These are phyloP conservation scores for Pelargonium nanum DNA, from an alignment of 345 rosid genomes.

Conservation along the genomic window DNA sequence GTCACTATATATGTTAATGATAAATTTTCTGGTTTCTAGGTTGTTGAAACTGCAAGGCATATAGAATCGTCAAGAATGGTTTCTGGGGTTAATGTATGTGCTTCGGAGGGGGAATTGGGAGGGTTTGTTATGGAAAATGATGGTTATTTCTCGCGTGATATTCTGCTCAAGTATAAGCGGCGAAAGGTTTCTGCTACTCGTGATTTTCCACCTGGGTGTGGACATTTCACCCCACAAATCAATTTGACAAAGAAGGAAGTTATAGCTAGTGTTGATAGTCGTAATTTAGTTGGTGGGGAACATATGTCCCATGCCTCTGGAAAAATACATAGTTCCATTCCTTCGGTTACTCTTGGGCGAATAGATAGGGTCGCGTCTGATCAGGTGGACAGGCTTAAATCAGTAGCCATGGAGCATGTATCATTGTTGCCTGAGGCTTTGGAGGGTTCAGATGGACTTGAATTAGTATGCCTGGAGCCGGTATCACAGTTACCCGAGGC, in stretches of 20 bases:
- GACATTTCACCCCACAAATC: conserved; percentile 14
- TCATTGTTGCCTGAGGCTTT: conserved; percentile 8
- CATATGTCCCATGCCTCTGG: conserved; percentile 2
- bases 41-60: conserved; percentile 20
- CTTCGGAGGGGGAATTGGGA: conserved; percentile 22
- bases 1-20: too few species aligned
- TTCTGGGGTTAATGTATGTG: conserved; percentile 16
- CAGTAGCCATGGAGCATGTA: conserved; percentile 2
- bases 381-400: conserved; percentile 1
- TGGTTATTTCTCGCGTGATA: conserved; percentile 8
- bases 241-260: conserved; percentile 5
- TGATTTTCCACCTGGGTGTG: conserved; percentile 46
- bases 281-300: conserved; percentile 4
- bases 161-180: conserved; percentile 28
- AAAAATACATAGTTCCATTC: not conserved
- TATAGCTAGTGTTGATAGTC: conserved; percentile 2
- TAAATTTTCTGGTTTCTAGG: conserved; percentile 6
- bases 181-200: conserved; percentile 34
- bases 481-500: conserved; percentile 8
- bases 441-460: conserved; percentile 7
- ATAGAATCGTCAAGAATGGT: conserved; percentile 23
- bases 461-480: conserved; percentile 3
- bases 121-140: conserved; percentile 18
- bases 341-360: not conserved
- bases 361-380: not conserved